Evolutionary conservation across 2,329 filamentous ascomycete species (phyloP).

Genomic region (Pyricularia grisea): DNA sequence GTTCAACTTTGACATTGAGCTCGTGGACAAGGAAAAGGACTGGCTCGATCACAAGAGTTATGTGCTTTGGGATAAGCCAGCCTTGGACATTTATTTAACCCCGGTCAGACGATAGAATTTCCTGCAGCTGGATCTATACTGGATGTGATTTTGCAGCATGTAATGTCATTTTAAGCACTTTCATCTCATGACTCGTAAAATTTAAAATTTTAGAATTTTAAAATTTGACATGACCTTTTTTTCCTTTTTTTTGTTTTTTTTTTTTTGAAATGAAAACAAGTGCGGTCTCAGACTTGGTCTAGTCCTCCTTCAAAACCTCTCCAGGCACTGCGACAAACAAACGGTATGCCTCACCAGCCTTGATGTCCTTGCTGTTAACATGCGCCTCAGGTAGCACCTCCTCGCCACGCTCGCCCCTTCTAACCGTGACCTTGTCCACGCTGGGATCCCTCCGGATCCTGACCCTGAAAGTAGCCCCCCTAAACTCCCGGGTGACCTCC

Average conservation of each 20-base stretch:
- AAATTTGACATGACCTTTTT: not conserved
- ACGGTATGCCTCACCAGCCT: constrained; percentile 32
- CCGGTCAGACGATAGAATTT: not conserved
- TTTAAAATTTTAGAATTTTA: too few species aligned
- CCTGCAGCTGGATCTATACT: not conserved
- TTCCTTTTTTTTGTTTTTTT: too few species aligned
- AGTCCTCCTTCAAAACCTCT: not conserved
- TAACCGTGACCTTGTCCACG: constrained; percentile 29
- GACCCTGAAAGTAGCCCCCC: constrained; percentile 38
- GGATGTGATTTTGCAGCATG: not conserved
- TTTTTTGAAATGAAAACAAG: not conserved
- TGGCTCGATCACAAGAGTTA: constrained; percentile 19
- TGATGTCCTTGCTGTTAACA: constrained; percentile 26
- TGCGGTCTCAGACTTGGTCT: not conserved
- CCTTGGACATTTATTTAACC: not conserved
- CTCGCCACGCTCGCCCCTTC: constrained; percentile 25
- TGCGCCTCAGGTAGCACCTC: constrained; percentile 26
- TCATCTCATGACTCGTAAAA: not conserved
- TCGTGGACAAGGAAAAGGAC: constrained; percentile 23
- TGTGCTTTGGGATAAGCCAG: constrained; percentile 4
- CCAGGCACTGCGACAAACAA: constrained; percentile 24
- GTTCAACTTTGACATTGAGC: constrained; percentile 37
- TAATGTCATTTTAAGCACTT: not conserved
- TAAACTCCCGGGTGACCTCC: constrained; percentile 36
- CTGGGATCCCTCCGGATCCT: constrained; percentile 29